These are phyloP conservation scores for Millerozyma acaciae DNA, from an alignment of 805 yeast species.

Conservation along the genomic window DNA sequence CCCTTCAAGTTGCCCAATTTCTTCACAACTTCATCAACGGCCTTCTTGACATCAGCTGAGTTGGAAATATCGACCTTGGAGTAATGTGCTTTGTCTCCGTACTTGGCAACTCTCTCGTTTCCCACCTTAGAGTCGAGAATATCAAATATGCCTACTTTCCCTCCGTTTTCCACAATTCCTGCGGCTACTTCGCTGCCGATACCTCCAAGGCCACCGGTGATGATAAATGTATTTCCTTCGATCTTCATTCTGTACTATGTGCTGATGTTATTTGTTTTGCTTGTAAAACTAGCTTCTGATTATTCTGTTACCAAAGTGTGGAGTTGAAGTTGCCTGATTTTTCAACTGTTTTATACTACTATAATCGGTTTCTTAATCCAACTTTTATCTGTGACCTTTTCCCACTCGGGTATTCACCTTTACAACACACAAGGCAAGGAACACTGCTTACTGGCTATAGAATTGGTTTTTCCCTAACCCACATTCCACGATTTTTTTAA, in stretches of 20 bases:
- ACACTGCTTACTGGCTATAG: not conserved
- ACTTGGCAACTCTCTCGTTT: constrained; percentile 1
- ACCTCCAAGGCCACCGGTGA: constrained; percentile 17
- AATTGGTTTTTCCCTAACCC: not conserved
- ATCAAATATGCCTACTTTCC: constrained; percentile 12
- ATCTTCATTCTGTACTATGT: constrained; percentile 2
- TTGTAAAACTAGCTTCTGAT: constrained; percentile 2
- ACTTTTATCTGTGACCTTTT: not conserved
- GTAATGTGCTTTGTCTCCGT: constrained; percentile 7
- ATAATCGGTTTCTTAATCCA: not conserved
- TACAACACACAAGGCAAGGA: too few species aligned
- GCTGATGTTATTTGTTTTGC: constrained; percentile 1
- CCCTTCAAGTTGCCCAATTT: constrained; percentile 11
- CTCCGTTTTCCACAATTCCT: constrained; percentile 8
- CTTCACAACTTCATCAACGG: constrained; percentile 10
- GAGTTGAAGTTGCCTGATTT: constrained; percentile 1
- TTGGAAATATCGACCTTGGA: constrained; percentile 11
- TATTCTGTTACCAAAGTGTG: not conserved
- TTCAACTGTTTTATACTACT: constrained; percentile 3
- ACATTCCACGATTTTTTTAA: constrained; percentile 1
- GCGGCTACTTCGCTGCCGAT: constrained; percentile 11
- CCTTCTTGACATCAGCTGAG: constrained; percentile 9
- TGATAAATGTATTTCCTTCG: constrained; percentile 12
- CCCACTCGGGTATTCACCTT: constrained; percentile 2
- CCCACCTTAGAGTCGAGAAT: constrained; percentile 9